A percentile compares a stretch with the other conserved stretches of the same genome.
phyloP scores from a whole-genome alignment of 1,284 basidiomycete genomes.

The Ganoderma lucidum region DNA sequence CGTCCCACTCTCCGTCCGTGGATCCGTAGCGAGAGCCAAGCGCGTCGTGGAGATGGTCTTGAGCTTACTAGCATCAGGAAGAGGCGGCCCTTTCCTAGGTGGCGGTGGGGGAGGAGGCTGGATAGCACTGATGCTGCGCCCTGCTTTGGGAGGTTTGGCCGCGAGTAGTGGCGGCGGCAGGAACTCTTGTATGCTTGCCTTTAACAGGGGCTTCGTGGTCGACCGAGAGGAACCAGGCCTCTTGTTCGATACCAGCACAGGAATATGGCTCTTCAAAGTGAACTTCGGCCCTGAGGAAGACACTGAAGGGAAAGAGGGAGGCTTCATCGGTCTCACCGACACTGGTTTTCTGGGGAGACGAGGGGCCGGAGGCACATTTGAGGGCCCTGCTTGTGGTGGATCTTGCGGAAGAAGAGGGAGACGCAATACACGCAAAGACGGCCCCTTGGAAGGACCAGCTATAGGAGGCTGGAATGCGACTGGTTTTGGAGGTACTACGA shows the following conservation, averaged over 20 bases:
- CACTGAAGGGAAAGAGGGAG: constrained; percentile 4
- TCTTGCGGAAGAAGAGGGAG: neutral
- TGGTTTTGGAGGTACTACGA: neutral
- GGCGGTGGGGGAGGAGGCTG: constrained; percentile 22
- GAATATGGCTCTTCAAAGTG: constrained; percentile 11
- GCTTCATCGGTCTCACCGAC: constrained; percentile 8
- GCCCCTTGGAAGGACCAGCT: constrained; percentile 12
- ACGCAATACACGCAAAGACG: neutral
- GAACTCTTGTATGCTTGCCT: constrained; percentile 21
- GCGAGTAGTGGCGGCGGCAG: constrained; percentile 17
- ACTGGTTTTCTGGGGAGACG: neutral
- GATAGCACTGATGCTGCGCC: constrained; percentile 16
- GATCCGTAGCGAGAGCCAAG: constrained; percentile 51
- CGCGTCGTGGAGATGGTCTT: constrained; percentile 53
- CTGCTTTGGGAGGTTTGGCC: constrained; percentile 11
- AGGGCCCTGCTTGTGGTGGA: constrained; percentile 10
- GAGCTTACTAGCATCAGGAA: constrained; percentile 31
- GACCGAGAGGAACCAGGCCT: neutral
- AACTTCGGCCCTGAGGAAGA: constrained; percentile 9
- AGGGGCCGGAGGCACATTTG: constrained; percentile 1
- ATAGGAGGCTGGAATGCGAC: neutral
- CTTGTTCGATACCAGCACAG: neutral
- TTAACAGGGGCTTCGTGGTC: constrained; percentile 15
- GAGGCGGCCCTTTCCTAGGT: constrained; percentile 12
- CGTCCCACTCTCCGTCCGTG: constrained; percentile 49